Evolutionary conservation across 345 rosid genomes (phyloP), one percentile per base, ranked within the genome.

Genomic region (Ceriops decandra): DNA sequence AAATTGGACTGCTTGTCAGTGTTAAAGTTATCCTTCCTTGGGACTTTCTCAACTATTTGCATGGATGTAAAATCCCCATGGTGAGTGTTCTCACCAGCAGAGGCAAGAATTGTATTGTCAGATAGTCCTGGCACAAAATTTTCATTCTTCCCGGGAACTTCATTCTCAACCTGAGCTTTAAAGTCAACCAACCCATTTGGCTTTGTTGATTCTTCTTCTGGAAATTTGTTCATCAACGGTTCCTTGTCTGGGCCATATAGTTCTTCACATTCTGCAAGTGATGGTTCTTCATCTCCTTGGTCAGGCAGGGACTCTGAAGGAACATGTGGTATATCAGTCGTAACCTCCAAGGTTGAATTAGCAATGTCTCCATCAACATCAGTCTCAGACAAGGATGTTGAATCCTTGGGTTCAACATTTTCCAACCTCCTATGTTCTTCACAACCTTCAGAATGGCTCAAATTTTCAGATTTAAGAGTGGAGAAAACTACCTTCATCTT

Each of bases 191-290:
- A 47, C 49, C 69, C 74, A 63, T 52, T 24, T 52, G 72, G 72
- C 64, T 77, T 68, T 54, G 54, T 67, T 0, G 77, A 76, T 66
- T 65, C 73, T 31, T 42, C 79, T 42, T 32, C 79, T 51, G 87
- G 79, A 69, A 83, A 69, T 70, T 83, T 84, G 38, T 81, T 74
- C 22, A 87, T 70, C 38, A 85, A 67, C 47, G 93, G 88, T 76
- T 90, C 92, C 79, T 84, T 85, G 42, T 90, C 98, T 28, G 96
- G 97, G 65, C 96, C 97, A 73, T 87, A 92, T 58, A 88, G 75
- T 73, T 87, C 99, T 80, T 92, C 97, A 84, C 87, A 88, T 76
- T 91, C 97, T 73, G 87, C 87, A 42, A 80, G 58, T 66, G 92
- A 91, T 73, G 82, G 84, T 64, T 76, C 91, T 66, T 80, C 89